Evolutionary conservation across 2,329 filamentous ascomycete genomes (phyloP).

Genomic region (Trichoderma guizhouense): DNA sequence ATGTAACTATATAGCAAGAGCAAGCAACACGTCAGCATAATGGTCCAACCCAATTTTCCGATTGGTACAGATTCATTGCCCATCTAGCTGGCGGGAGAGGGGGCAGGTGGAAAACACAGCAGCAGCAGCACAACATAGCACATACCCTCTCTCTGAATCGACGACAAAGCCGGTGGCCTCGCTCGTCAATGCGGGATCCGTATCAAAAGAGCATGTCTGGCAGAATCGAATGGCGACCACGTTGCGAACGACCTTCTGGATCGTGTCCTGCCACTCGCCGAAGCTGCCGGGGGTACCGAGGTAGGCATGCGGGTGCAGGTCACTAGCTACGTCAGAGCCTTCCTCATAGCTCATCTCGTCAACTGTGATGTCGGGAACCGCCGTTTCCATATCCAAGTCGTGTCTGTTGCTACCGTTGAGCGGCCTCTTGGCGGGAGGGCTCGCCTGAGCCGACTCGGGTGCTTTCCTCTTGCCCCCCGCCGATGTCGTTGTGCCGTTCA

Average conservation of each 20-base stretch:
- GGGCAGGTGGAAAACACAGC: conserved; percentile 19
- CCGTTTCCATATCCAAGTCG: conserved; percentile 37
- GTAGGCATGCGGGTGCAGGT: conserved; percentile 34
- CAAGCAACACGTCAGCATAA: background rate
- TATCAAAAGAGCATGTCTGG: conserved; percentile 96
- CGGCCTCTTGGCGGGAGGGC: conserved; percentile 35
- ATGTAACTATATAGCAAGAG: conserved; percentile 57
- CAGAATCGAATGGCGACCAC: conserved; percentile 99
- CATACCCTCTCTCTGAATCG: conserved; percentile 81
- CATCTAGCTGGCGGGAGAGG: background rate
- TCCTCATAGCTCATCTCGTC: conserved; percentile 37
- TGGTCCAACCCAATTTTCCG: background rate
- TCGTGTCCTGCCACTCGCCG: conserved; percentile 88
- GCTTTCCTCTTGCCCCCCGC: conserved; percentile 53
- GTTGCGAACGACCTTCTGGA: conserved; percentile 88
- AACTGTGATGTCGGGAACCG: conserved; percentile 43
- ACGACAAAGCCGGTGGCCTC: conserved; percentile 98
- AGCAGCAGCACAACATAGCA: background rate
- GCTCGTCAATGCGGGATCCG: conserved; percentile 87
- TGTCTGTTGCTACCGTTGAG: conserved; percentile 48
- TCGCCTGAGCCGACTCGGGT: conserved; percentile 39
- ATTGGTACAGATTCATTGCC: background rate
- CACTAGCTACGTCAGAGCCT: conserved; percentile 40
- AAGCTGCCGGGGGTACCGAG: conserved; percentile 39
- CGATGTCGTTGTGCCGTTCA: conserved; percentile 43